These are phyloP conservation scores for Dryadomyces quercus-mongolicae DNA, from an alignment of 2,329 filamentous ascomycete genomes.

Conservation along the genomic window DNA sequence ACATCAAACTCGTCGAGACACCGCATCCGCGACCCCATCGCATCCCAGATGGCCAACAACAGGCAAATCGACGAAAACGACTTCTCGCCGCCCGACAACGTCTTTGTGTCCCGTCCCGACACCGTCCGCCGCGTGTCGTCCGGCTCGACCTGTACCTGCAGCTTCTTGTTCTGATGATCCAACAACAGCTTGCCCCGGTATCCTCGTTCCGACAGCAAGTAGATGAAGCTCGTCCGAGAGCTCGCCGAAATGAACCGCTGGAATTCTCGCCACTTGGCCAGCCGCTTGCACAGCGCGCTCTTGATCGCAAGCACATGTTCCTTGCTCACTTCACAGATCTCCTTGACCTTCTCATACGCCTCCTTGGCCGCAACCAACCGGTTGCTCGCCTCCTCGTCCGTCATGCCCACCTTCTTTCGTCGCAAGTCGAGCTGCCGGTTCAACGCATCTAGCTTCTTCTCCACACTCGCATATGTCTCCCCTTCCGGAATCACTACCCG, in stretches of 20 bases:
- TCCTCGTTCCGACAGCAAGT: conserved; percentile 76
- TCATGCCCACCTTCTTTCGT: conserved; percentile 45
- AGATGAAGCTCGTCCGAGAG: conserved; percentile 75
- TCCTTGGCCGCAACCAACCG: conserved; percentile 27
- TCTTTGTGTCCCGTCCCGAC: conserved; percentile 68
- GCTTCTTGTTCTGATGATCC: conserved; percentile 60
- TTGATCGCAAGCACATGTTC: conserved; percentile 32
- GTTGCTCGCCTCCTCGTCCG: conserved; percentile 51
- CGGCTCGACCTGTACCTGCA: conserved; percentile 67
- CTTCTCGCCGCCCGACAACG: conserved; percentile 90
- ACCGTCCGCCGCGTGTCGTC: conserved; percentile 57
- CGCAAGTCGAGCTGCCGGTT: conserved; percentile 45
- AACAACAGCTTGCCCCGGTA: conserved; percentile 75
- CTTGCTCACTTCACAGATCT: conserved; percentile 30
- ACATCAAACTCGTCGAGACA: conserved; percentile 98
- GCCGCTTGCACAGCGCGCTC: conserved; percentile 53
- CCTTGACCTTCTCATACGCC: conserved; percentile 27
- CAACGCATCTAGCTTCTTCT: conserved; percentile 42
- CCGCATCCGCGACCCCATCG: conserved; percentile 89
- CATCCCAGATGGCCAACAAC: conserved; percentile 87
- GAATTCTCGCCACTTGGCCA: conserved; percentile 68
- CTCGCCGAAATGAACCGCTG: conserved; percentile 75
- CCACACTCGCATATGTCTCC: conserved; percentile 47
- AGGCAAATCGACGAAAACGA: conserved; percentile 96
- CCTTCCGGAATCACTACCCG: conserved; percentile 52